Evolutionary conservation across 148 eudicot species (phyloP).

Genomic region (Diospyros lotus): DNA sequence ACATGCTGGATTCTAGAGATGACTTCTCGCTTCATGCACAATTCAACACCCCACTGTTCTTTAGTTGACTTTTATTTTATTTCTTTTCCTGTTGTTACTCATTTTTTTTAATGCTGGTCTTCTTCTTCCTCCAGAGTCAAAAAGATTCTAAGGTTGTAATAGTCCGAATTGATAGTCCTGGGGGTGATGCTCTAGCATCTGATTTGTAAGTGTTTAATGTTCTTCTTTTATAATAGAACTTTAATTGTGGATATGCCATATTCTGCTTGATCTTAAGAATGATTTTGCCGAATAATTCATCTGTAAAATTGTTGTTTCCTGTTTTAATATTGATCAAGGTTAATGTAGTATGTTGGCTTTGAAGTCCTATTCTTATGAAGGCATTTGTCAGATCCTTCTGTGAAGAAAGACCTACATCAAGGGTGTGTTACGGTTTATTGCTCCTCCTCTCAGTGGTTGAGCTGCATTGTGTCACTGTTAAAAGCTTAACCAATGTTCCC

Average conservation of each 20-base stretch:
- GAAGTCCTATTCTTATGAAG: not conserved
- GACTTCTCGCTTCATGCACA: not conserved
- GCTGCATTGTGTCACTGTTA: no score
- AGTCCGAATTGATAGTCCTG: no score
- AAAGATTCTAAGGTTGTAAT: conserved; percentile 83
- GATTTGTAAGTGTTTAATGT: conserved; percentile 67
- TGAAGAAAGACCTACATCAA: no score
- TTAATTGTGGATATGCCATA: not conserved
- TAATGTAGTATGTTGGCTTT: not conserved
- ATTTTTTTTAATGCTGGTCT: not conserved
- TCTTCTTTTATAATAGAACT: not conserved
- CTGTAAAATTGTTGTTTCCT: not conserved
- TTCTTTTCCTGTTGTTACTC: not conserved
- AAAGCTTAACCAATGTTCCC: no score
- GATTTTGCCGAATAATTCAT: not conserved
- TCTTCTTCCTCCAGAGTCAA: conserved; percentile 52
- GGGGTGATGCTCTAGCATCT: conserved; percentile 99
- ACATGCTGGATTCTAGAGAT: no score
- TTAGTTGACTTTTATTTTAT: not conserved
- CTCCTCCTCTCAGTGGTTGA: no score
- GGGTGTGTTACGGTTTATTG: no score
- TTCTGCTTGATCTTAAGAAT: not conserved
- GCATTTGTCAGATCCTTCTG: no score
- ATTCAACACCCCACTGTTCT: not conserved
- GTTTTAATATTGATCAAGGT: not conserved